phyloP scores from a whole-genome alignment of 768 basidiomycete species.

The Polyporus arcularius region DNA sequence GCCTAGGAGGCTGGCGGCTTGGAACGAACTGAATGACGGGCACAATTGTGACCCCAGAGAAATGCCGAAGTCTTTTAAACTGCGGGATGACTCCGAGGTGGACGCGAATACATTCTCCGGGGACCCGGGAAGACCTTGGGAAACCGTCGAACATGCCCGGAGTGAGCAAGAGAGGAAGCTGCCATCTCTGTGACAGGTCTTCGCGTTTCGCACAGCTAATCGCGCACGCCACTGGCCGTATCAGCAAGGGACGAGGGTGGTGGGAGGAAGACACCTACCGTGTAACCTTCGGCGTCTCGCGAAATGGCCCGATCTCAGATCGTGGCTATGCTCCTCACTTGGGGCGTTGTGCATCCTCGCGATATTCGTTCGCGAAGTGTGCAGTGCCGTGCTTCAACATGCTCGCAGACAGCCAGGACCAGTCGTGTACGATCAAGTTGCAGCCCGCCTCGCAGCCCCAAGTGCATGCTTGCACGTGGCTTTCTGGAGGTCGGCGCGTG shows the following conservation, averaged over 20 bases:
- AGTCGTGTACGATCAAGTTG: too few species aligned
- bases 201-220: constrained; percentile 27
- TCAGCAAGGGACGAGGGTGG: constrained; percentile 11
- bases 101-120: constrained; percentile 30
- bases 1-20: constrained; percentile 9
- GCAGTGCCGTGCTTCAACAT: background rate
- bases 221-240: constrained; percentile 16
- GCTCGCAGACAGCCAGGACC: background rate
- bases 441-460: too few species aligned
- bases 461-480: background rate
- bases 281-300: background rate
- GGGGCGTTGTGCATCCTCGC: background rate
- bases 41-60: constrained; percentile 27
- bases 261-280: background rate
- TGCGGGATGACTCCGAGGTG: constrained; percentile 32
- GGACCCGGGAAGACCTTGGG: constrained; percentile 21
- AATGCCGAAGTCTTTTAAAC: constrained; percentile 31
- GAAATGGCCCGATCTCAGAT: constrained; percentile 12
- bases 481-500: background rate
- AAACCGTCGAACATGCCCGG: constrained; percentile 24
- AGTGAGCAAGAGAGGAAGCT: constrained; percentile 19
- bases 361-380: background rate
- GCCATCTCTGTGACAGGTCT: constrained; percentile 20
- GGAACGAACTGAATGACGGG: constrained; percentile 24
- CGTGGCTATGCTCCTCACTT: constrained; percentile 13